These are phyloP conservation scores for Amphicarpaea edgeworthii DNA, from an alignment of 306 rosid genomes.

Conservation along the genomic window DNA sequence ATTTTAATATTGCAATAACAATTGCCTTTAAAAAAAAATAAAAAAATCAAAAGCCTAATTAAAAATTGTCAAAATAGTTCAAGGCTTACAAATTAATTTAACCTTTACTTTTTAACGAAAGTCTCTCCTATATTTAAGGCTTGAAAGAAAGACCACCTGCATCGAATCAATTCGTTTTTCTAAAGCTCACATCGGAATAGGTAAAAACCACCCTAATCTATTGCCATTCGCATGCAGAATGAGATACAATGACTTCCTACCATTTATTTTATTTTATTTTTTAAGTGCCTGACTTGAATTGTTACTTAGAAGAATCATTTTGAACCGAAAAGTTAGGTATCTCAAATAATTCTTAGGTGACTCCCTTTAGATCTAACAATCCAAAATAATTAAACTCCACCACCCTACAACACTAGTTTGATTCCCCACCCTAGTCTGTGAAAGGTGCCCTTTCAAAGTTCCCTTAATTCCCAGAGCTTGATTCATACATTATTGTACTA, in stretches of 20 bases:
- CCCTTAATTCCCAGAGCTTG: not conserved
- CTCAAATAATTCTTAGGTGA: conserved; percentile 12
- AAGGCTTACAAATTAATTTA: too few relatives aligned
- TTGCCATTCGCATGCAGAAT: too few relatives aligned
- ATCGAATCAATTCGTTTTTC: too few relatives aligned
- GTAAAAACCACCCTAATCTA: too few relatives aligned
- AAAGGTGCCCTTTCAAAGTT: not conserved
- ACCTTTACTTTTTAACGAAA: too few relatives aligned
- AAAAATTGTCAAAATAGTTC: too few relatives aligned
- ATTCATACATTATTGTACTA: not conserved
- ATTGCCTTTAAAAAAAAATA: too few relatives aligned
- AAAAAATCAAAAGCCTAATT: too few relatives aligned
- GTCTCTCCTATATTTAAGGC: too few relatives aligned
- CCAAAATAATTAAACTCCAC: not conserved
- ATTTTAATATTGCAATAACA: not conserved
- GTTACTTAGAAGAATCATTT: not conserved
- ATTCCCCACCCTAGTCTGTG: not conserved
- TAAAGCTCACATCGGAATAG: too few relatives aligned
- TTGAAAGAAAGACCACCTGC: too few relatives aligned
- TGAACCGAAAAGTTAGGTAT: conserved; percentile 13
- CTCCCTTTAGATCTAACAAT: not conserved
- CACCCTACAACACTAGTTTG: not conserved
- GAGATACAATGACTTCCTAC: not conserved
- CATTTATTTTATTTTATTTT: not conserved
- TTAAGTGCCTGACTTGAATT: not conserved